These are phyloP conservation scores for Arthrinium phaeospermum DNA, from an alignment of 2,329 filamentous ascomycete species.

Conservation along the genomic window DNA sequence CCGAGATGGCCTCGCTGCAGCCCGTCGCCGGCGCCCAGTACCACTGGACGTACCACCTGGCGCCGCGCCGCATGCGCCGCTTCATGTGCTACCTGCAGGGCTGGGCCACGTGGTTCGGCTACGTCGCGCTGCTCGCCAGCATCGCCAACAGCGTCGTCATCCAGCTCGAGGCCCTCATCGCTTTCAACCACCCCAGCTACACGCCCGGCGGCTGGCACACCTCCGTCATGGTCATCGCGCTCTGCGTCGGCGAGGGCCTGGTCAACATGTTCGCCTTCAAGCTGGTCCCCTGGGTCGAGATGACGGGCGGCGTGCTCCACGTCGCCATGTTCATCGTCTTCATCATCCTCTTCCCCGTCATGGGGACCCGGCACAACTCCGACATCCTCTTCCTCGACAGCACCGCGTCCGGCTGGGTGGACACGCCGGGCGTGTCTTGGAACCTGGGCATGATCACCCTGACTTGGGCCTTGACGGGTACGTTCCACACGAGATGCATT, in stretches of 20 bases:
- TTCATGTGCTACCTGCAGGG: conserved; percentile 25
- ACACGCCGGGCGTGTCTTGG: conserved; percentile 19
- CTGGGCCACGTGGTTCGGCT: conserved; percentile 23
- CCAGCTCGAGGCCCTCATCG: conserved; percentile 22
- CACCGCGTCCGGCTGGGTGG: conserved; percentile 22
- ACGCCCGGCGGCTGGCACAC: conserved; percentile 21
- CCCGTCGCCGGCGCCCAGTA: conserved; percentile 26
- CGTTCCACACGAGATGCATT: neutral
- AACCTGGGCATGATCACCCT: conserved; percentile 21
- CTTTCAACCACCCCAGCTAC: conserved; percentile 22
- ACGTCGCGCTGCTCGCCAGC: conserved; percentile 22
- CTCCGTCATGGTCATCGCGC: conserved; percentile 17
- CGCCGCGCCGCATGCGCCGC: conserved; percentile 17
- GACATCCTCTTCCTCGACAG: conserved; percentile 19
- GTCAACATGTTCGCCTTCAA: conserved; percentile 23
- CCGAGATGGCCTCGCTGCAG: conserved; percentile 23
- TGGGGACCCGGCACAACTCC: conserved; percentile 20
- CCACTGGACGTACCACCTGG: conserved; percentile 24
- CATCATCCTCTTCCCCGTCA: conserved; percentile 21
- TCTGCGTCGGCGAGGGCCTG: conserved; percentile 8
- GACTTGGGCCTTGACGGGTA: conserved; percentile 24
- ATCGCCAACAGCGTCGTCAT: conserved; percentile 20
- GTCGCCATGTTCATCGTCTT: conserved; percentile 22
- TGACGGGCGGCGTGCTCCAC: conserved; percentile 22
- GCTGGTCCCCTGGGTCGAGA: conserved; percentile 24